Base-by-base conservation (phyloP, 345 rosid species). In the Brassica nigra region DNA sequence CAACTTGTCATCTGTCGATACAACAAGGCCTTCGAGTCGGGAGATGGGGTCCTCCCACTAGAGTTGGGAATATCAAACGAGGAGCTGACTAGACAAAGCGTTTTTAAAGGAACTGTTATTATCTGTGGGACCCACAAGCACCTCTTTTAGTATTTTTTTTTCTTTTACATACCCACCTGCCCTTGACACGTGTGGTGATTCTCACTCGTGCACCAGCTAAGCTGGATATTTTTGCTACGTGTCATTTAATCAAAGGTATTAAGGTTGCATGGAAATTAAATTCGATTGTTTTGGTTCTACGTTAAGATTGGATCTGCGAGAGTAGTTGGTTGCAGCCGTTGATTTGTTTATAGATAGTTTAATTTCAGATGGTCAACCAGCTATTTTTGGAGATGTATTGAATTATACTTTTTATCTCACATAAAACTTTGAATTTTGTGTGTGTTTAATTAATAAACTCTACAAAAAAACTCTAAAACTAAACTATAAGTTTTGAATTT, bases 41-140 rank as follows among this genome's bases (percentile, higher is more conserved):
- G 59, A 62, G 64, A 14, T 54, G 71, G 76, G 75, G 18, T 71
- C 81, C 72, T 28, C 81, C 81, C 72, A 54, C 49, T 0, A 23
- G 55, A 12, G 14, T 68, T 49, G 75, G 70, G 70, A 74, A 61
- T 74, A 74, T 79, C 78, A 68, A 79, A 74, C 82, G 39, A 74
- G 47, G 82, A 62, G 95, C 92, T 67, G 89, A 78, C 84, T 89
- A 73, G 86, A 79, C 72, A 10, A 73, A 18, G 7, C 63, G 18
- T 5, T 27, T 27, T 59, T 10, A 71, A 36, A 73, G 42, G 52
- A 63, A 16, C 2, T 62, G 8, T 63, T 20, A 64, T 42, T 57
- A 39, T 5, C 58, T 0, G 1, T 72, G 66, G 89, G 88, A 9
- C 85, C 91, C 74, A 76, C 81, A 2, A 37, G 33, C 68, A 73